Conservation (phyloP, 202 grass and related monocot genomes). For the Dendrocalamus latiflorus region DNA sequence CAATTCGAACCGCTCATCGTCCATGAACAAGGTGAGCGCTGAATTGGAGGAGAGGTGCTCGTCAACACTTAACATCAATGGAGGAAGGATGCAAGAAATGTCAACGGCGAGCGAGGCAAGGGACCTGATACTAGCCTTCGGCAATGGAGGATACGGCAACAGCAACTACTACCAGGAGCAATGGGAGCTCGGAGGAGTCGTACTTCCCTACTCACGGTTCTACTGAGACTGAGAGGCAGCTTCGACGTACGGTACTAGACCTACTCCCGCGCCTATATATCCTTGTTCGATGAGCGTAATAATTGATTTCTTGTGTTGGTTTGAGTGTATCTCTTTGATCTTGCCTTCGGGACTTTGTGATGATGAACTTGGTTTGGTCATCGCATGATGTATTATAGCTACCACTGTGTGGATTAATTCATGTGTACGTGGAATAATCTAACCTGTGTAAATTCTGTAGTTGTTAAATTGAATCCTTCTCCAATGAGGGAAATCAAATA, state of each 20-base stretch:
- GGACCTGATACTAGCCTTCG: slow-evolving; percentile 41
- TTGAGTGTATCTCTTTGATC: neutral
- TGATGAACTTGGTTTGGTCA: neutral
- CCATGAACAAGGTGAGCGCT: slow-evolving; percentile 32
- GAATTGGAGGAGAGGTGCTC: slow-evolving; percentile 58
- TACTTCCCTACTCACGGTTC: slow-evolving; percentile 45
- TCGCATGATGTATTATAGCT: neutral
- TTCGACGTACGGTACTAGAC: slow-evolving; percentile 30
- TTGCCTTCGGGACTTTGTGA: slow-evolving; percentile 1
- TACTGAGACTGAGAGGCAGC: slow-evolving; percentile 47
- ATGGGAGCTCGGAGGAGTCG: slow-evolving; percentile 64
- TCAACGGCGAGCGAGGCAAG: slow-evolving; percentile 16
- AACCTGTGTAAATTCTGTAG: neutral
- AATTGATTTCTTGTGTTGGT: slow-evolving; percentile 33
- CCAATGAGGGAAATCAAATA: neutral
- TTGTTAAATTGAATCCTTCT: neutral
- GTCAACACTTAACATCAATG: slow-evolving; percentile 30
- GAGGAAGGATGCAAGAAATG: slow-evolving; percentile 41
- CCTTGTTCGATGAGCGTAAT: neutral
- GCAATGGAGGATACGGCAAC: slow-evolving; percentile 30
- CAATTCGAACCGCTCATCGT: slow-evolving; percentile 36
- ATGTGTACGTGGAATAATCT: neutral
- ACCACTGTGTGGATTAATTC: slow-evolving; percentile 1
- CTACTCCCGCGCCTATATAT: neutral
- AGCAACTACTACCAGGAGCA: slow-evolving; percentile 47